Conservation (phyloP, 768 basidiomycete species). For the Tricholoma furcatifolium region DNA sequence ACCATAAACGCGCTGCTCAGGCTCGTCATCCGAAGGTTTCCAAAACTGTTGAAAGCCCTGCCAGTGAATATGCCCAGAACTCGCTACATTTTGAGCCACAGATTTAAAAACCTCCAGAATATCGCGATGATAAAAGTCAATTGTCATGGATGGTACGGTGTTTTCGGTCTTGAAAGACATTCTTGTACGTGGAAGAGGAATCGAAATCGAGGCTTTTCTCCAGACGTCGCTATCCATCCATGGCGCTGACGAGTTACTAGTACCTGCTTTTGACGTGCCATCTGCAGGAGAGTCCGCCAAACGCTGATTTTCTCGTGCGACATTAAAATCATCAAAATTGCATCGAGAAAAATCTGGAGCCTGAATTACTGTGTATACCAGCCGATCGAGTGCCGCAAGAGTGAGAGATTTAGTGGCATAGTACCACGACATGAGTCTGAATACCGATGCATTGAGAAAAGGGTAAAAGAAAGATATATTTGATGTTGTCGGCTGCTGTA, state of each 20-base stretch:
- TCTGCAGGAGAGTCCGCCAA: background rate
- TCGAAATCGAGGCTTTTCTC: too few species aligned
- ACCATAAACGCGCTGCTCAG: background rate
- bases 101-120: too few species aligned
- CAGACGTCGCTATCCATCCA: too few species aligned
- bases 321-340: background rate
- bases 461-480: background rate
- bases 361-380: background rate
- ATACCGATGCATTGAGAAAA: background rate
- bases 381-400: background rate
- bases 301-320: background rate
- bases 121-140: too few species aligned
- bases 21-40: background rate
- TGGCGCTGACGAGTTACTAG: too few species aligned
- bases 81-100: too few species aligned
- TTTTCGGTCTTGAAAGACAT: too few species aligned
- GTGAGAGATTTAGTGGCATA: background rate
- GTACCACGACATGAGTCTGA: background rate
- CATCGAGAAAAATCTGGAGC: background rate
- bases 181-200: too few species aligned
- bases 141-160: too few species aligned
- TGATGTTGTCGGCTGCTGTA: background rate
- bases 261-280: too few species aligned
- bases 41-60: background rate
- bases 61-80: too few species aligned